Evolutionary conservation across 2,329 filamentous ascomycete species (phyloP), one percentile per base, ranked within the genome.

Genomic region (Cucurbitaria berberidis): DNA sequence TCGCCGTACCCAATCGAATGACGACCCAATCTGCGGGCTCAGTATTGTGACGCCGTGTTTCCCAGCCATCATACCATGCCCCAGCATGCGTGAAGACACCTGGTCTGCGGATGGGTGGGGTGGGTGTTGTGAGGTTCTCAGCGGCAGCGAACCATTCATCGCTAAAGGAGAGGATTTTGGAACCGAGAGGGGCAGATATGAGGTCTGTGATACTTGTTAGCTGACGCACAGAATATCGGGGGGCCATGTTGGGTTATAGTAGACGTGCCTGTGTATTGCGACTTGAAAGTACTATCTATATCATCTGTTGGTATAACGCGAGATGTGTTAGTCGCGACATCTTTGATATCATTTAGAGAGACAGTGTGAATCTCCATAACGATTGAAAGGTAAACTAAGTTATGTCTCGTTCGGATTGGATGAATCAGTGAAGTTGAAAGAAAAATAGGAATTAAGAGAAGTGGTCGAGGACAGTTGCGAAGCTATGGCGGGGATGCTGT

Each of bases 31-130:
- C 84, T 57, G 80, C 84, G 10, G 80, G 77, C 34, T 79, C 77
- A 0, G 78, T 72, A 66, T 87, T 87, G 73, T 87, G 84, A 22
- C 84, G 77, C 5, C 84, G 77, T 5, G 84, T 86, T 60, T 87
- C 84, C 84, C 84, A 87, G 16, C 84, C 84, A 67, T 87, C 84
- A 66, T 86, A 87, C 84, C 84, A 87, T 42, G 83, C 84, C 51
- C 84, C 84, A 3, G 83, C 80, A 67, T 84, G 81, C 35, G 82
- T 78, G 72, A 85, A 86, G 63, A 84, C 78, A 45, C 84, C 84
- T 0, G 82, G 80, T 51, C 81, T 82, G 59, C 80, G 81, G 60
- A 86, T 75, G 3, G 84, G 81, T 1, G 82, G 74, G 1, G 80
- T 82, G 0, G 83, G 82, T 0, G 81, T 86, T 47, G 82, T 80